Evolutionary conservation across 352 stramenopile species (phyloP).

Genomic region (Globisporangium alternatum): DNA sequence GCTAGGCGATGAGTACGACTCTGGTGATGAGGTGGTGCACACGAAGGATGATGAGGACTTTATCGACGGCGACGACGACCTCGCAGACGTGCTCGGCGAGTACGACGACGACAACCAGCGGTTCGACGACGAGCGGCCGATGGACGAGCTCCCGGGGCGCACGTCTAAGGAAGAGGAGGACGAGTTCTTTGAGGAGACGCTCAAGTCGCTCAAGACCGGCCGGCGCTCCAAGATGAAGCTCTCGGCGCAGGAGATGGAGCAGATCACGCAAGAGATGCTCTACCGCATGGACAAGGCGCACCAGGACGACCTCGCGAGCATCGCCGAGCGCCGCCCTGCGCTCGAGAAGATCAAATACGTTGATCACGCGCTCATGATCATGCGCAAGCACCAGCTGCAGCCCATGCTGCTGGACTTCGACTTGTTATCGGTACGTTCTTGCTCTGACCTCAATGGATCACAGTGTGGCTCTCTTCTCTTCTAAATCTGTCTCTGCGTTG

Average conservation of each 20-base stretch:
- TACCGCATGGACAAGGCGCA: slow-evolving; percentile 89
- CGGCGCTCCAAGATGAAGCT: slow-evolving; percentile 75
- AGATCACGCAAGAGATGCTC: slow-evolving; percentile 84
- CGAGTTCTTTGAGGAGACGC: slow-evolving; percentile 76
- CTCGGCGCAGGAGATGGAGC: slow-evolving; percentile 83
- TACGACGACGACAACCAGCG: slow-evolving; percentile 72
- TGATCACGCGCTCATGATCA: slow-evolving; percentile 61
- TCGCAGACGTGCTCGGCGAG: slow-evolving; percentile 77
- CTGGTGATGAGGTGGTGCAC: slow-evolving; percentile 65
- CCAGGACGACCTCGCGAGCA: slow-evolving; percentile 65
- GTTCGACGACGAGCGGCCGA: slow-evolving; percentile 81
- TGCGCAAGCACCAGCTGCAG: slow-evolving; percentile 84
- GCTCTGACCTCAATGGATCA: neutral
- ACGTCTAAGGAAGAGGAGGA: slow-evolving; percentile 41
- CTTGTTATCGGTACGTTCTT: slow-evolving; percentile 59
- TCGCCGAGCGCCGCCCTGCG: slow-evolving; percentile 55
- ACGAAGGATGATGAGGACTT: slow-evolving; percentile 86
- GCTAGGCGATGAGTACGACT: slow-evolving; percentile 80
- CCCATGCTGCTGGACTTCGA: slow-evolving; percentile 88
- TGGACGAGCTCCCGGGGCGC: slow-evolving; percentile 33
- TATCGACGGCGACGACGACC: slow-evolving; percentile 85
- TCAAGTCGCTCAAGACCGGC: slow-evolving; percentile 85
- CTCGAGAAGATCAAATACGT: slow-evolving; percentile 87
- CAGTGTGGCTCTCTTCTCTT: neutral
- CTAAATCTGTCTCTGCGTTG: neutral